Evolutionary conservation across 2,329 filamentous ascomycete species (phyloP).

Genomic region (Penicillium expansum): DNA sequence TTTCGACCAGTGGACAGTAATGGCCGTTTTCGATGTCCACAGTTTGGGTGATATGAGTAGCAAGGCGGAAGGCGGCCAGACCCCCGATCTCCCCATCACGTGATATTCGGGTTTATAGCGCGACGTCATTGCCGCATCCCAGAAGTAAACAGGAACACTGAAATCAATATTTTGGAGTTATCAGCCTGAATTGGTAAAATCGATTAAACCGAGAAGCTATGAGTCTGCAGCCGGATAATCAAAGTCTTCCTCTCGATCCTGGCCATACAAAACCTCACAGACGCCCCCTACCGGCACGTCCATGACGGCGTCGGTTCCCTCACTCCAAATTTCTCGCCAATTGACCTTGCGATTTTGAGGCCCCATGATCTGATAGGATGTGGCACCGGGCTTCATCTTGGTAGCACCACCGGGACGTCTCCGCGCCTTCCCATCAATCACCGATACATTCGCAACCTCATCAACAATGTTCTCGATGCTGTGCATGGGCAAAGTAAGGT

Average conservation of each 20-base stretch:
- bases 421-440: slow-evolving; percentile 69
- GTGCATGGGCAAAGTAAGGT: slow-evolving; percentile 75
- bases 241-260: slow-evolving; percentile 44
- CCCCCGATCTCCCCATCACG: not conserved
- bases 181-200: not conserved
- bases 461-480: slow-evolving; percentile 90
- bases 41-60: not conserved
- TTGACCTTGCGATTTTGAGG: slow-evolving; percentile 51
- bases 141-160: not conserved
- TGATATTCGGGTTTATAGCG: not conserved
- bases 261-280: slow-evolving; percentile 88
- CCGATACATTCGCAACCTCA: slow-evolving; percentile 79
- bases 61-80: slow-evolving; percentile 2
- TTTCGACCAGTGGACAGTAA: not conserved
- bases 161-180: not conserved
- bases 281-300: slow-evolving; percentile 93
- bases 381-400: slow-evolving; percentile 42
- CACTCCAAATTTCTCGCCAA: slow-evolving; percentile 84
- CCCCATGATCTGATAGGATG: slow-evolving; percentile 43
- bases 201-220: slow-evolving; percentile 4
- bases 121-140: slow-evolving; percentile 5
- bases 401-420: slow-evolving; percentile 48
- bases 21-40: not conserved
- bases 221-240: slow-evolving; percentile 6
- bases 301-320: slow-evolving; percentile 95